Base-by-base conservation (phyloP, 192 early-diverging fungal species). In the Umbelopsis sp. region DNA sequence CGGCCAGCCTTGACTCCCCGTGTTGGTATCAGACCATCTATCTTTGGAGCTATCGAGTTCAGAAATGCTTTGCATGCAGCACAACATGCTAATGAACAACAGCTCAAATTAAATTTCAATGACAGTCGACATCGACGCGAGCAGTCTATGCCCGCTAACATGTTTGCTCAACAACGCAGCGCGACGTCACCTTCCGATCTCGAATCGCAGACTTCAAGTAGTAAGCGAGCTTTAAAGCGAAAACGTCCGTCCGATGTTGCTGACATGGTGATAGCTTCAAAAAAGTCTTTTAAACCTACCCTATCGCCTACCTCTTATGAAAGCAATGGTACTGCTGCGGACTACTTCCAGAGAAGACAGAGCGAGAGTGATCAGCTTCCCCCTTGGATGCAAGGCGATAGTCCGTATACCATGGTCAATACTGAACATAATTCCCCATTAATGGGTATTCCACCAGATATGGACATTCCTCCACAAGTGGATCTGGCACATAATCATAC, bases 21-120 rank as follows among this genome's bases (percentile, higher is more conserved):
- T 69, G 69, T 71, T 11, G 75, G 81, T 33, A 82, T 80, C 48
- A 73, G 84, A 52, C 76, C 86, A 22, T 84, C 84, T 10, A 64
- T 87, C 9, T 75, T 87, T 58, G 69, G 82, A 35, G 86, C 86
- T 0, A 75, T 87, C 11, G 86, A 87, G 82, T 81, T 83, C 74
- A 50, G 23, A n/a, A 61, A 61, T 61, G 55, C 55, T 61, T 6
- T 61, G 6, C 9, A 33, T 18, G 55, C 55, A 4, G 55, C 55
- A 35, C 27, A 61, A 30, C 25, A 61, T 16, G 55, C 30, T 18
- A 61, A 35, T 4, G 33, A 35, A 30, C 55, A 61, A 61, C 37
- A 41, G 37, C 55, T 61, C 0, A 61, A 61, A 13, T 12, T 35
- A 4, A 30, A 61, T 61, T 13, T 35, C 16, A 2, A 35, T 12